A percentile compares a stretch with the other conserved stretches of the same genome.
phyloP scores from a whole-genome alignment of 345 rosid species.

The Salix dunnii region DNA sequence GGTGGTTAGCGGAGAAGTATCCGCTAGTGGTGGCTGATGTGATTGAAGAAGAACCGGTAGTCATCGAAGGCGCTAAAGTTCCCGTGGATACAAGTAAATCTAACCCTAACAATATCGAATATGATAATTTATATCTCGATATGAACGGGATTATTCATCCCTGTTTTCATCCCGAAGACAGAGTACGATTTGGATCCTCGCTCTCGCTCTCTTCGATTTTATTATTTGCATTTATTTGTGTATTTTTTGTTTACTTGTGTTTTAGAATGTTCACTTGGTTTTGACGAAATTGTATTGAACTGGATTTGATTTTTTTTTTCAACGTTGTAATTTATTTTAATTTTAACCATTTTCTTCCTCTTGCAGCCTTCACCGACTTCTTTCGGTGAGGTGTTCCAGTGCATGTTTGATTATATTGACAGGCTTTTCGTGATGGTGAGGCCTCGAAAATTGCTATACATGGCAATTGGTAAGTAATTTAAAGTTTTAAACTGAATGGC shows the following conservation, averaged over 20 bases:
- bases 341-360: no score
- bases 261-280: background rate
- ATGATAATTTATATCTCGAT: slow-evolving; percentile 90
- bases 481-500: background rate
- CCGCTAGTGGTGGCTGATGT: slow-evolving; percentile 70
- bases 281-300: background rate
- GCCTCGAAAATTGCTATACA: slow-evolving; percentile 74
- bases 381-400: slow-evolving; percentile 72
- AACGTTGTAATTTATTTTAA: background rate
- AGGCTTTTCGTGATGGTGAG: slow-evolving; percentile 90
- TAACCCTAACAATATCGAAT: slow-evolving; percentile 78
- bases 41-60: slow-evolving; percentile 79
- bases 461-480: slow-evolving; percentile 77
- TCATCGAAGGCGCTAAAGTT: slow-evolving; percentile 52
- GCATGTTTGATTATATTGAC: slow-evolving; percentile 87
- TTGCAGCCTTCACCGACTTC: slow-evolving; percentile 77
- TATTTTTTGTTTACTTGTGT: background rate
- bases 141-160: slow-evolving; percentile 99
- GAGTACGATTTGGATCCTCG: slow-evolving; percentile 34
- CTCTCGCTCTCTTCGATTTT: background rate
- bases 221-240: background rate
- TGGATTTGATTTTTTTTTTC: background rate
- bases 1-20: slow-evolving; percentile 90
- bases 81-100: slow-evolving; percentile 82
- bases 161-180: slow-evolving; percentile 94